A percentile compares a stretch with the other conserved stretches of the same genome.
Evolutionary conservation across 192 early-diverging fungal species (phyloP).

Genomic region (Linnemannia exigua): DNA sequence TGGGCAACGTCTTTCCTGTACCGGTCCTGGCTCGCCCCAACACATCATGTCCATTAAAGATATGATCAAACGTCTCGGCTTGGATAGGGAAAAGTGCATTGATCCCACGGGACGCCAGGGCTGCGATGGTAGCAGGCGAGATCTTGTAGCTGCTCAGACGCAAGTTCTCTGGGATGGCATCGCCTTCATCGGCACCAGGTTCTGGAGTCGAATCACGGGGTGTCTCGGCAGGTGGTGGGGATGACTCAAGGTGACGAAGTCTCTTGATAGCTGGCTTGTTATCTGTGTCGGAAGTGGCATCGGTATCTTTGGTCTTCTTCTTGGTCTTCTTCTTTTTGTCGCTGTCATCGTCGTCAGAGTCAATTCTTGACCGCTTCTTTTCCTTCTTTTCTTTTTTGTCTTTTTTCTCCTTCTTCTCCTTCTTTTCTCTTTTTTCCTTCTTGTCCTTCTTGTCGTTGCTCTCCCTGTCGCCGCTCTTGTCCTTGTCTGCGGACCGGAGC

Average conservation of each 20-base stretch:
- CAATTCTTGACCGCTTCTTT: constrained; percentile 39
- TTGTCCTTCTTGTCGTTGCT: constrained; percentile 24
- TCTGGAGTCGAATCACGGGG: constrained; percentile 52
- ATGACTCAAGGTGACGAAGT: constrained; percentile 25
- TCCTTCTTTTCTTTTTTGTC: constrained; percentile 62
- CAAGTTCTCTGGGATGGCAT: constrained; percentile 70
- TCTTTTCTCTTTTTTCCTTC: constrained; percentile 28
- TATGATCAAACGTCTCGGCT: constrained; percentile 83
- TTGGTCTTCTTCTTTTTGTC: constrained; percentile 44
- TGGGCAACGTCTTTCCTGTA: constrained; percentile 86
- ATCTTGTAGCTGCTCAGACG: constrained; percentile 73
- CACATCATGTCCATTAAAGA: constrained; percentile 82
- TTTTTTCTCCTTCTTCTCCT: constrained; percentile 64
- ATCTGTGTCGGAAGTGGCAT: constrained; percentile 39
- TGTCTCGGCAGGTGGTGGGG: constrained; percentile 37
- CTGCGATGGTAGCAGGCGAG: constrained; percentile 74
- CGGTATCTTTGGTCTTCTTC: constrained; percentile 53
- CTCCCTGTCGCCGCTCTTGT: constrained; percentile 16
- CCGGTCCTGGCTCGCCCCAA: constrained; percentile 81
- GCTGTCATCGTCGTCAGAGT: constrained; percentile 14
- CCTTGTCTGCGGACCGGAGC: constrained; percentile 31
- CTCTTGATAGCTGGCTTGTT: constrained; percentile 50
- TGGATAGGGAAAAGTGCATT: constrained; percentile 94
- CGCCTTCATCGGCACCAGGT: constrained; percentile 34
- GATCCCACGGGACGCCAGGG: constrained; percentile 80